A percentile compares a stretch with the other conserved stretches of the same genome.
phyloP scores from a whole-genome alignment of 139 green algal species.

The Chlamydomonas sphaeroides region DNA sequence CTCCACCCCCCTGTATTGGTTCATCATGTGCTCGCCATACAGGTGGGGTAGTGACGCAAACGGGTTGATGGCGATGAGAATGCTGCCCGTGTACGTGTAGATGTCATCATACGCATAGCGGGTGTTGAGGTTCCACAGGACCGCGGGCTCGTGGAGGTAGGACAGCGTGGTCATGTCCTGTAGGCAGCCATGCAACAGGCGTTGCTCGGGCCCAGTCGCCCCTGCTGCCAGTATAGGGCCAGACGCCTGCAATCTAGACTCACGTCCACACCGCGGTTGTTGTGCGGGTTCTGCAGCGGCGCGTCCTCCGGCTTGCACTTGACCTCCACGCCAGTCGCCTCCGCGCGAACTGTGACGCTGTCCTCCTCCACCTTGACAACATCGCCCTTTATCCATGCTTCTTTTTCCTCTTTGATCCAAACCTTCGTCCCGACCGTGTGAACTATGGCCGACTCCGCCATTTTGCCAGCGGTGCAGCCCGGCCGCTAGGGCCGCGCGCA shows the following conservation, averaged over 20 bases:
- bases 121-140: constrained; percentile 89
- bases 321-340: constrained; percentile 60
- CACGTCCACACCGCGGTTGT: constrained; percentile 80
- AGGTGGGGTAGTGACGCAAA: constrained; percentile 86
- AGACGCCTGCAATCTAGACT: no score
- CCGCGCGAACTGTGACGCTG: constrained; percentile 59
- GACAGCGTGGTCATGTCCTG: constrained; percentile 98
- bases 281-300: constrained; percentile 84
- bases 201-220: neutral
- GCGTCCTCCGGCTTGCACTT: constrained; percentile 71
- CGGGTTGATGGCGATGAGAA: constrained; percentile 95
- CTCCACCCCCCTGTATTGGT: constrained; percentile 82
- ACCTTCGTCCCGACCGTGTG: constrained; percentile 81
- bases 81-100: constrained; percentile 94
- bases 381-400: constrained; percentile 83
- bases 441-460: constrained; percentile 43
- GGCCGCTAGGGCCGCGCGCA: neutral
- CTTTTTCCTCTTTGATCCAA: constrained; percentile 73
- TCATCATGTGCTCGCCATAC: constrained; percentile 95
- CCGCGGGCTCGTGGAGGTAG: constrained; percentile 98
- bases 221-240: neutral
- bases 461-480: neutral
- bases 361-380: constrained; percentile 69
- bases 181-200: constrained; percentile 22
- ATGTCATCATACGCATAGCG: constrained; percentile 92